Percentiles rank a stretch among this genome's conserved stretches.
Evolutionary conservation across 1,284 basidiomycete species (phyloP).

Genomic region (Dichomitus squalens): DNA sequence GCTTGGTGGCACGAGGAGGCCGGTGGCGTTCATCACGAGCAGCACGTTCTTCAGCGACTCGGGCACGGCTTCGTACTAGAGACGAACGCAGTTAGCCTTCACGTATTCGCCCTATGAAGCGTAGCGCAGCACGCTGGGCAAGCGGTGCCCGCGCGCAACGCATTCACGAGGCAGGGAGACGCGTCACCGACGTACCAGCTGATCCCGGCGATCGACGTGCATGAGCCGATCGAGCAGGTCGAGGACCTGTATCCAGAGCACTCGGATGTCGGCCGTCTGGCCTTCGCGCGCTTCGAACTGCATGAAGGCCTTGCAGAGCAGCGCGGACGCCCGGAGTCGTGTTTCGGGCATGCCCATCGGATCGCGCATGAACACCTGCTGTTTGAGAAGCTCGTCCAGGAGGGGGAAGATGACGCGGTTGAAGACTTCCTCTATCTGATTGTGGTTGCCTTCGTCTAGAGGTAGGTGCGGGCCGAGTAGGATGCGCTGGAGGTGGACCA

Average conservation of each 20-base stretch:
- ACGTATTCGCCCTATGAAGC: not conserved
- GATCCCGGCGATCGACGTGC: conserved; percentile 82
- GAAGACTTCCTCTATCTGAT: conserved; percentile 83
- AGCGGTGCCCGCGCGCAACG: not conserved
- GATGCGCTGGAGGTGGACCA: conserved; percentile 86
- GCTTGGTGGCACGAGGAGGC: conserved; percentile 77
- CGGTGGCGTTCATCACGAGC: conserved; percentile 92
- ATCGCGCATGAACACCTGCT: conserved; percentile 80
- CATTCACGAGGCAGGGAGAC: not conserved
- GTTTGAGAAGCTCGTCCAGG: conserved; percentile 89
- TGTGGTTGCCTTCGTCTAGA: conserved; percentile 55
- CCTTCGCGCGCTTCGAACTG: conserved; percentile 84
- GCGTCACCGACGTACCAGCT: conserved; percentile 64
- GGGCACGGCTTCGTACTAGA: conserved; percentile 88
- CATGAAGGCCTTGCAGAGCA: conserved; percentile 95
- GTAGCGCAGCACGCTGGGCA: not conserved
- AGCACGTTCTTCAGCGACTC: conserved; percentile 98
- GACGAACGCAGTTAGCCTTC: conserved; percentile 19
- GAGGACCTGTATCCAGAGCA: conserved; percentile 90
- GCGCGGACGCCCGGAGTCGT: conserved; percentile 80
- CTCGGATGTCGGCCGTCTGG: conserved; percentile 68
- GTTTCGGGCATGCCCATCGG: conserved; percentile 90
- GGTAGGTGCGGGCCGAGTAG: conserved; percentile 81
- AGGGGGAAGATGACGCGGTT: conserved; percentile 91
- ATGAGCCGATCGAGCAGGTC: conserved; percentile 91